Evolutionary conservation across 2,329 filamentous ascomycete species (phyloP), one percentile per base, ranked within the genome.

Genomic region (Calonectria pteridis): DNA sequence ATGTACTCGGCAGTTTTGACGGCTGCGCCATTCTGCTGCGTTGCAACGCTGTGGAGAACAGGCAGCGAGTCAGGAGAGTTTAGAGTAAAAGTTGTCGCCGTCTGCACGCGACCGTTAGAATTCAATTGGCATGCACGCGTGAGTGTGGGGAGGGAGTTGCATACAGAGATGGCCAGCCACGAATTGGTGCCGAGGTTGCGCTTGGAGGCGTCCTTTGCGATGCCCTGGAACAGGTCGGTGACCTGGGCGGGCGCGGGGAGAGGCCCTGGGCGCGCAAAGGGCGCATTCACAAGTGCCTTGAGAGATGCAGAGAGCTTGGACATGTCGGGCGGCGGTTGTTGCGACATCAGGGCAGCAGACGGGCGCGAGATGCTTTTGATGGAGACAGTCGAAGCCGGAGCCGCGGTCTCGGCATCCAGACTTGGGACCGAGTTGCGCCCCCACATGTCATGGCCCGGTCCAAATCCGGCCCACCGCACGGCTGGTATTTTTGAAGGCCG

Each of bases 71-170:
- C 93, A 29, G 94, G 94, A 2, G 94, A 95, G 86, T 97, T 97
- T 87, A 97, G 91, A 1, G 95, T 97, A 86, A 96, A 94, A 2
- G 94, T 95, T 23, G 94, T 93, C 37, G 94, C 95, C 0, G 94
- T 93, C 92, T 95, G 18, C 6, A 2, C 10, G 2, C 16, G 67
- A 2, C 23, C 9, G 3, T 79, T 13, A 81, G 75, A 28, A 33
- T 23, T 9, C 18, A 58, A 31, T 53, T 58, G 13, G n/a, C n/a
- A n/a, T n/a, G n/a, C n/a, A n/a, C n/a, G n/a, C n/a, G 37, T 40
- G 29, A 2, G n/a, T 7, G 4, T 11, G 4, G 3, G 23, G 9
- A 35, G 11, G 11, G 7, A 16, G 6, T 3, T n/a, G 78, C 86
- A 16, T 82, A 93, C 92, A 43, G 93, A 92, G 46, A 94, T 84